These are phyloP conservation scores for Recurvomyces mirabilis DNA, from an alignment of 495 filamentous ascomycete genomes.

Conservation along the genomic window DNA sequence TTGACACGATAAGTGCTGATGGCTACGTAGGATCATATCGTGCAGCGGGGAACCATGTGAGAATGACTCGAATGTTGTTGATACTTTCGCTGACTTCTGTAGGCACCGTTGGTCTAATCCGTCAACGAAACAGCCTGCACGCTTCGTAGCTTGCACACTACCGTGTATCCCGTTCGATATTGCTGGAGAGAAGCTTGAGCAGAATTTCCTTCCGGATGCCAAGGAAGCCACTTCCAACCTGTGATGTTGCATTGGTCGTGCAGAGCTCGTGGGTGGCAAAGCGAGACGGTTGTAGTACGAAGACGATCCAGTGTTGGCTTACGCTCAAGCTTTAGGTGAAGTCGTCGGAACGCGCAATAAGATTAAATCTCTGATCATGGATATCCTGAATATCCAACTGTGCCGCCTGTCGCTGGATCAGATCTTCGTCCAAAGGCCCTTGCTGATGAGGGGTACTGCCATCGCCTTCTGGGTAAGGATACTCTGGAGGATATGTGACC, in stretches of 20 bases:
- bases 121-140: constrained; percentile 18
- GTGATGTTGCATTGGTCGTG: neutral
- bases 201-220: constrained; percentile 4
- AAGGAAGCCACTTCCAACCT: too few species aligned
- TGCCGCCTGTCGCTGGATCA: constrained; percentile 9
- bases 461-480: neutral
- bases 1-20: too few species aligned
- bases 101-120: constrained; percentile 20
- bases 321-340: too few species aligned
- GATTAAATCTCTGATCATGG: too few species aligned
- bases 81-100: neutral
- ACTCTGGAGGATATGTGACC: constrained; percentile 18
- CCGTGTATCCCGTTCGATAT: constrained; percentile 21
- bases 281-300: neutral
- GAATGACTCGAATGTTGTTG: too few species aligned
- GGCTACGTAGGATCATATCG: constrained; percentile 19
- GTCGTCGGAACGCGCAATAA: too few species aligned
- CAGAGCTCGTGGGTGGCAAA: neutral
- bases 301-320: too few species aligned
- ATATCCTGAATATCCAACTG: constrained; percentile 12
- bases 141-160: constrained; percentile 20
- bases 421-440: constrained; percentile 9
- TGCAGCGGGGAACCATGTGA: constrained; percentile 22
- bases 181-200: constrained; percentile 16
- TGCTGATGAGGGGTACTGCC: neutral